A percentile compares a stretch with the other conserved stretches of the same genome.
Evolutionary conservation across 2,329 filamentous ascomycete species (phyloP).

Genomic region (Verticillium nubilum): DNA sequence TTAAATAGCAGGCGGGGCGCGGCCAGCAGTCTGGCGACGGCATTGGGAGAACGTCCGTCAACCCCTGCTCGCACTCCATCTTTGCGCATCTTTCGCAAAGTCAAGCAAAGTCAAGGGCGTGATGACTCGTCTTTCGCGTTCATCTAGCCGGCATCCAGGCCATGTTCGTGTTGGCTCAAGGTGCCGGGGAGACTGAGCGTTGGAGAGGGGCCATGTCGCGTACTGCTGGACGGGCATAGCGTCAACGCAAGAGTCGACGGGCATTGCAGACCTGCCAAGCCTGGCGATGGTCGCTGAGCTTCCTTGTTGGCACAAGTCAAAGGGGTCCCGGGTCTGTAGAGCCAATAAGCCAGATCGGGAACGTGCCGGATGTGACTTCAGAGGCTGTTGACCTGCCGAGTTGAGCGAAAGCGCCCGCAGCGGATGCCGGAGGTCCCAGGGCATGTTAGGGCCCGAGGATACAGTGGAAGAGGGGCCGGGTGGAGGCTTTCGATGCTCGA

Average conservation of each 20-base stretch:
- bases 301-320: constrained; percentile 1
- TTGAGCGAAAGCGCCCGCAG: constrained; percentile 2
- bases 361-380: not conserved
- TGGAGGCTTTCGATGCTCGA: not conserved
- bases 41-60: not conserved
- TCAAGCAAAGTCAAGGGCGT: not conserved
- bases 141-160: not conserved
- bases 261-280: not conserved
- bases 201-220: not conserved
- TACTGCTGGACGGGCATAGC: not conserved
- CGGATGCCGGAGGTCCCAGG: not conserved
- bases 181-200: not conserved
- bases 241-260: not conserved
- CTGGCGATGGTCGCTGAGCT: not conserved
- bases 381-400: constrained; percentile 1
- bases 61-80: not conserved
- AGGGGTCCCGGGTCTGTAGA: not conserved
- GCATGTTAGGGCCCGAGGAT: not conserved
- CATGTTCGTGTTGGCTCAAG: not conserved
- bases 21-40: not conserved
- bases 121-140: not conserved
- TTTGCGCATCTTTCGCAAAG: not conserved
- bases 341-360: constrained; percentile 1
- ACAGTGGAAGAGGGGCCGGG: not conserved
- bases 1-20: not conserved